Evolutionary conservation across 2,329 filamentous ascomycete genomes (phyloP).

Genomic region (Aschersonia sp.): DNA sequence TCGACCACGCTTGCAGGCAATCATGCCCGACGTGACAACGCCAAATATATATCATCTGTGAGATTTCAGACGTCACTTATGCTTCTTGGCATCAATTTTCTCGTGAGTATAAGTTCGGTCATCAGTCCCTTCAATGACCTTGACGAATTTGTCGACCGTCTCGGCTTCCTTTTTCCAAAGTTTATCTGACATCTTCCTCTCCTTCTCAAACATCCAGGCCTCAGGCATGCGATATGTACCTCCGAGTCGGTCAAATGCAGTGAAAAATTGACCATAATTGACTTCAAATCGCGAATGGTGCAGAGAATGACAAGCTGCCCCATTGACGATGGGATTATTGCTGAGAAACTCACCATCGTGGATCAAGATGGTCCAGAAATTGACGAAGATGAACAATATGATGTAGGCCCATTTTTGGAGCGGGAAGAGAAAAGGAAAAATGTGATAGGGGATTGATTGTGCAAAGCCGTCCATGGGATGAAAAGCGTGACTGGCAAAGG

Average conservation of each 20-base stretch:
- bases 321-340: slow-evolving; percentile 84
- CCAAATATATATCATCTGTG: not conserved
- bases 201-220: slow-evolving; percentile 68
- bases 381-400: slow-evolving; percentile 77
- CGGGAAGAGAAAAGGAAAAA: slow-evolving; percentile 87
- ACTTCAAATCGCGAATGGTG: slow-evolving; percentile 50
- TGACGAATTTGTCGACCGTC: slow-evolving; percentile 63
- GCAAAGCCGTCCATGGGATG: slow-evolving; percentile 85
- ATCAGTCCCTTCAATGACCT: slow-evolving; percentile 51
- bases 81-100: slow-evolving; percentile 3
- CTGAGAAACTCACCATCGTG: slow-evolving; percentile 91
- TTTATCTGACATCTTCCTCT: slow-evolving; percentile 69
- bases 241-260: slow-evolving; percentile 72
- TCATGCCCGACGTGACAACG: not conserved
- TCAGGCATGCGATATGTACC: slow-evolving; percentile 81
- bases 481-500: slow-evolving; percentile 86
- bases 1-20: not conserved
- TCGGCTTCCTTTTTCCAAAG: slow-evolving; percentile 68
- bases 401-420: slow-evolving; percentile 86
- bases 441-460: slow-evolving; percentile 81
- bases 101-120: slow-evolving; percentile 30
- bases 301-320: slow-evolving; percentile 70
- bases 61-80: not conserved
- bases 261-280: slow-evolving; percentile 84
- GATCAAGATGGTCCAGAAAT: slow-evolving; percentile 95